These are phyloP conservation scores for Phaseolus coccineus DNA, from an alignment of 331 rosid species.

Conservation along the genomic window DNA sequence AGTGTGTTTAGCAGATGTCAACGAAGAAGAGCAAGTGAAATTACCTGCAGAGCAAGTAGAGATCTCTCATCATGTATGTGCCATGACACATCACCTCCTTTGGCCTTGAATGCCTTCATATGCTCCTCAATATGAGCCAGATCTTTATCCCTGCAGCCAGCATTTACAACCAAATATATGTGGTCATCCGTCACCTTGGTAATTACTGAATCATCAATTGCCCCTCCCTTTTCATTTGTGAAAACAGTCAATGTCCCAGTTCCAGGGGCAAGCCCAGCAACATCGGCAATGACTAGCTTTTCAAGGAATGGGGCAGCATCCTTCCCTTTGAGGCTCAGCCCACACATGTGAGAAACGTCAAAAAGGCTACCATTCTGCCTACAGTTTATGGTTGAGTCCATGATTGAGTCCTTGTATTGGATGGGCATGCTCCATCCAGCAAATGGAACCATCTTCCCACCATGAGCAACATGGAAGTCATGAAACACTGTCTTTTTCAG, in stretches of 20 bases:
- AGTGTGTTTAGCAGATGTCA: slow-evolving; percentile 21
- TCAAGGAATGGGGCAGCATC: slow-evolving; percentile 78
- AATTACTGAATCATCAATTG: slow-evolving; percentile 89
- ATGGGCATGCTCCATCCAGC: slow-evolving; percentile 99
- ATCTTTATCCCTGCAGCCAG: slow-evolving; percentile 98
- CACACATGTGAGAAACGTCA: slow-evolving; percentile 97
- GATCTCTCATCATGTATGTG: slow-evolving; percentile 98
- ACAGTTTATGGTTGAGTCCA: slow-evolving; percentile 88
- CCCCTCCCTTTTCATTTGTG: slow-evolving; percentile 98
- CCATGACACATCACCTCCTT: slow-evolving; percentile 98
- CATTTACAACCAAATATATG: slow-evolving; percentile 92
- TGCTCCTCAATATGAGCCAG: slow-evolving; percentile 94
- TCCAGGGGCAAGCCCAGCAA: slow-evolving; percentile 82
- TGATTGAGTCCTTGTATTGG: slow-evolving; percentile 95
- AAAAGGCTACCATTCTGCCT: slow-evolving; percentile 87
- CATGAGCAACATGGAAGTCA: slow-evolving; percentile 91
- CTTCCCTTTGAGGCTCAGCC: slow-evolving; percentile 92
- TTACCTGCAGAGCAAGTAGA: slow-evolving; percentile 93
- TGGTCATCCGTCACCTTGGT: slow-evolving; percentile 87
- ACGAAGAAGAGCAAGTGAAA: slow-evolving; percentile 33
- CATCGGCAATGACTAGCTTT: slow-evolving; percentile 91
- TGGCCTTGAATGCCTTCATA: slow-evolving; percentile 95
- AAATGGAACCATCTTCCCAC: slow-evolving; percentile 99
- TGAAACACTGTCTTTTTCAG: slow-evolving; percentile 85
- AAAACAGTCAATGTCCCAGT: slow-evolving; percentile 88